Evolutionary conservation across 2,329 filamentous ascomycete species (phyloP).

Genomic region (Alternaria sp.): DNA sequence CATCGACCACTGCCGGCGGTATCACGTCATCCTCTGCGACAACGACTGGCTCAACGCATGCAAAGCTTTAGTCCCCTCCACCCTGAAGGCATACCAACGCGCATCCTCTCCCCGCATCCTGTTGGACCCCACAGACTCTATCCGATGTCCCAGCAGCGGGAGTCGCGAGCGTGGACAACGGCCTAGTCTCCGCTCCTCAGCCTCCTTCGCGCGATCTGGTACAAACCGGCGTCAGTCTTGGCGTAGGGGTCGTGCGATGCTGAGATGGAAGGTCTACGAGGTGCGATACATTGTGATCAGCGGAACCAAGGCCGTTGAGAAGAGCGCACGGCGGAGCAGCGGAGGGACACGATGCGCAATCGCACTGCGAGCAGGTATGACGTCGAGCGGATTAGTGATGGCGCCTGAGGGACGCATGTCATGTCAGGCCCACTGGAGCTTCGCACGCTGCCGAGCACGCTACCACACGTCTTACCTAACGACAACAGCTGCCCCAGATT

Average conservation of each 20-base stretch:
- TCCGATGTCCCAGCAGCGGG: neutral
- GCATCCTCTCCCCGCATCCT: neutral
- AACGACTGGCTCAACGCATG: neutral
- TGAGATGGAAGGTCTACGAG: neutral
- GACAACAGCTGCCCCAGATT: constrained; percentile 5
- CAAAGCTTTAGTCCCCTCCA: neutral
- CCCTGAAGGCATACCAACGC: neutral
- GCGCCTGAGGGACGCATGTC: neutral
- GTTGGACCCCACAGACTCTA: neutral
- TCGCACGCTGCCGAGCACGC: neutral
- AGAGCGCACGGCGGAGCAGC: constrained; percentile 57
- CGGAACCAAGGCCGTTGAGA: constrained; percentile 55
- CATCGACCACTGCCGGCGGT: neutral
- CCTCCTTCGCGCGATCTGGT: neutral
- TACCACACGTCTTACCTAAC: constrained; percentile 11
- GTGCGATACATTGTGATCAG: constrained; percentile 56
- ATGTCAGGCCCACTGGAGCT: neutral
- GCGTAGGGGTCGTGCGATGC: neutral
- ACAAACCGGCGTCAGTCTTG: neutral
- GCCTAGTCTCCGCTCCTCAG: neutral
- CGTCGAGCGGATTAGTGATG: constrained; percentile 26
- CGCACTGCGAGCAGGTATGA: constrained; percentile 58
- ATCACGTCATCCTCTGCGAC: neutral
- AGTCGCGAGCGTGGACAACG: neutral
- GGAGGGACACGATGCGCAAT: constrained; percentile 59